Evolutionary conservation across 83 land plant genomes (phyloP), one percentile per base, ranked within the genome.

Genomic region (Isoetes engelmannii): DNA sequence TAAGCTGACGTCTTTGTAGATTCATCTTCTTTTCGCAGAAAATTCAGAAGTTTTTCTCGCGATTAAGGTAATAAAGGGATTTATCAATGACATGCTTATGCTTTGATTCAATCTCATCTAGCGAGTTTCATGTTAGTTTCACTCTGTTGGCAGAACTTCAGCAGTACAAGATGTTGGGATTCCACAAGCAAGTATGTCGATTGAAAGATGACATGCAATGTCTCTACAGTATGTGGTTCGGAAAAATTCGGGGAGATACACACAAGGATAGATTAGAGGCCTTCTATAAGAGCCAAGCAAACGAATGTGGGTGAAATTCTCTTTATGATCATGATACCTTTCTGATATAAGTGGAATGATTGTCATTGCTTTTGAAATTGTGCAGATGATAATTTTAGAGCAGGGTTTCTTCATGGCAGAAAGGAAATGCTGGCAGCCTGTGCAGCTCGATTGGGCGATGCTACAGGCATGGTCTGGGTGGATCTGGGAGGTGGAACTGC

Each of bases 401-500:
- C 77, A 17, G 68, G 60, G 6, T 74, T 74, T 42, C 17, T 74
- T 44, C 77, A 74, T 49, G 77, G 77, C 50, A 56, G 77, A 4
- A 9, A 48, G 48, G 72, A 59, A 7, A 19, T 78, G 58, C 60
- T 78, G 44, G 55, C 68, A 44, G 65, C 76, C 12, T 78, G 81
- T 48, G 77, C 73, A 7, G 77, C 76, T 6, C 66, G 81, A 3
- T 44, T 78, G 45, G 71, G 71, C 9, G 61, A 58, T 7, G 18
- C 48, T 0, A 6, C 71, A 44, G 80, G 49, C 49, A 41, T 67
- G 57, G 54, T 46, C 42, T 78, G 77, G 81, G 77, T 78, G 53
- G 81, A 78, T 64, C 51, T 78, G 50, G 81, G 81, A 9, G 81
- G 78, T 37, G 81, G 81, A 4, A 75, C 81, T 8, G 81, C 79